phyloP scores from a whole-genome alignment of 2,329 filamentous ascomycete species.

The Penicillium janthinellum region DNA sequence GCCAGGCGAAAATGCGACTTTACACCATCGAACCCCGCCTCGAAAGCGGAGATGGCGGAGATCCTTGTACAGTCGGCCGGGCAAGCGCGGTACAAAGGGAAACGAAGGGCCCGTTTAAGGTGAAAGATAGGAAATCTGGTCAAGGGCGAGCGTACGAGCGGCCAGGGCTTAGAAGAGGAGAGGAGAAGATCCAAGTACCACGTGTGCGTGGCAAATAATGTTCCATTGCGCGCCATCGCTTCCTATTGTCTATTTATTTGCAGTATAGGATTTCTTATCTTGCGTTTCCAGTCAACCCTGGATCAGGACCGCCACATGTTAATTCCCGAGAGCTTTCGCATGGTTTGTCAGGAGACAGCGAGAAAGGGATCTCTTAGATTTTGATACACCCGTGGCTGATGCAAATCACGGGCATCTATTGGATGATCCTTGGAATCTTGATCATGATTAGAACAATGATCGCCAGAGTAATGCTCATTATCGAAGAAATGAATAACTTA shows the following conservation, averaged over 20 bases:
- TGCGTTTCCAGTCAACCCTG: not conserved
- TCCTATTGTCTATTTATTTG: not conserved
- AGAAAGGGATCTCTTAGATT: not conserved
- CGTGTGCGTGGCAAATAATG: not conserved
- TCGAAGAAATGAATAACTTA: not conserved
- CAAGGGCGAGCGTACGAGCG: not conserved
- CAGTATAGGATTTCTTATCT: not conserved
- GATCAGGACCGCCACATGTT: not conserved
- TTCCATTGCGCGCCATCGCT: not conserved
- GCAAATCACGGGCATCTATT: not conserved
- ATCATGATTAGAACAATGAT: not conserved
- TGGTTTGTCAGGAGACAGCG: not conserved
- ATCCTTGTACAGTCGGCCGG: constrained; percentile 5
- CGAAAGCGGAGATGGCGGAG: constrained; percentile 15
- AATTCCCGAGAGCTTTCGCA: not conserved
- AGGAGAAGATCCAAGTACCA: not conserved
- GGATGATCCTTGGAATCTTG: not conserved
- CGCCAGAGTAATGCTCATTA: not conserved
- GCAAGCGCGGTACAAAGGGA: constrained; percentile 1
- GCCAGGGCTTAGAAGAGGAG: not conserved
- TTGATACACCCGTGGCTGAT: not conserved
- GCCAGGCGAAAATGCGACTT: too few species aligned
- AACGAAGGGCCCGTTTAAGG: not conserved
- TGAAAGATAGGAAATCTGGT: not conserved
- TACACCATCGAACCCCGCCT: constrained; percentile 12